Evolutionary conservation across 2,329 filamentous ascomycete genomes (phyloP), one percentile per base, ranked within the genome.

Genomic region (Calonectria leucothoes): DNA sequence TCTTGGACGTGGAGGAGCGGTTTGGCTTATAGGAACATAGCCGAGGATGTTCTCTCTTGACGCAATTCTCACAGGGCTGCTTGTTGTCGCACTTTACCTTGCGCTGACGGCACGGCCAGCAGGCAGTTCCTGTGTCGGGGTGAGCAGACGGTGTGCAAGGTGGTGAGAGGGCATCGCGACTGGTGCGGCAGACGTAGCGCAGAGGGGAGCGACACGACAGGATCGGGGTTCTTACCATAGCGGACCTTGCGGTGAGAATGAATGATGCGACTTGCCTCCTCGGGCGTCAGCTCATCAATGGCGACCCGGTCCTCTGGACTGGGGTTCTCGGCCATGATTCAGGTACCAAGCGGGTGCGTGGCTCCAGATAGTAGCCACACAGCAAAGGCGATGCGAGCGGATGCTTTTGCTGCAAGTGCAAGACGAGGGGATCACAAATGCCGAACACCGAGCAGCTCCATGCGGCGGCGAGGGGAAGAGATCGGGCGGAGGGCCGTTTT

Each of bases 81-180:
- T 92, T 91, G 82, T 93, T 93, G 84, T 93, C 91, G 82, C 91
- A 93, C 84, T 93, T 93, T 49, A 93, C 91, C 83, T 93, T 93
- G 76, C 91, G 88, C 82, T 93, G 91, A 57, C 91, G 87, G 80
- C 91, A 93, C 15, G 91, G 91, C 91, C 91, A 93, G 79, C 91
- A 93, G 6, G 90, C 90, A 51, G 90, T 92, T 71, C 90, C 90
- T 92, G 78, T 5, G 61, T 61, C 61, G 15, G 20, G 71, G 51
- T 57, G 64, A 59, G 52, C 48, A 69, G 67, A 27, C n/a, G 57
- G 42, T 25, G 42, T 39, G 33, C 25, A 25, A 69, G 67, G 57
- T 69, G 67, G 39, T 69, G 75, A 51, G 67, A 37, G 64, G 72
- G 45, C 48, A 61, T 61, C 55, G 14, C 55, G 35, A 61, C n/a